Conservation (phyloP, 1,139 yeast genomes). For the Hyphopichia buzzinii region DNA sequence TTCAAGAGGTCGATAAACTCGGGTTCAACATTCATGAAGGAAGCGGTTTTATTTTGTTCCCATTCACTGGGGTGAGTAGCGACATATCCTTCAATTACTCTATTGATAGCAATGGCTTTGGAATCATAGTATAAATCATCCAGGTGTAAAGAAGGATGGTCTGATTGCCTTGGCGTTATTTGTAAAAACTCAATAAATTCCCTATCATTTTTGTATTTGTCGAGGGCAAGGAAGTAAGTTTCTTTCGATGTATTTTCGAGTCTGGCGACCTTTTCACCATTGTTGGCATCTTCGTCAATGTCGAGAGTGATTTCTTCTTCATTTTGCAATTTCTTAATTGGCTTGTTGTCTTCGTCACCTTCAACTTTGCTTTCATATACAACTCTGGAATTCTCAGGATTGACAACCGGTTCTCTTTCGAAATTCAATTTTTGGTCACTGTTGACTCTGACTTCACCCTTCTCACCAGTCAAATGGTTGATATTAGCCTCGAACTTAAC, state of each 20-base stretch:
- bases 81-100: slow-evolving; percentile 35
- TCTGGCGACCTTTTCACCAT: background rate
- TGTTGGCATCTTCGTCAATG: slow-evolving; percentile 2
- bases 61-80: slow-evolving; percentile 11
- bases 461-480: slow-evolving; percentile 9
- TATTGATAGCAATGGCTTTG: slow-evolving; percentile 49
- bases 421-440: slow-evolving; percentile 1
- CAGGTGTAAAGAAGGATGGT: slow-evolving; percentile 18
- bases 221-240: slow-evolving; percentile 78
- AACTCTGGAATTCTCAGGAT: no score
- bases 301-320: background rate
- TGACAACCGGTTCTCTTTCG: slow-evolving; percentile 1
- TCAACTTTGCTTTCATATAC: no score
- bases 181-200: slow-evolving; percentile 46
- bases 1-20: slow-evolving; percentile 10
- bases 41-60: slow-evolving; percentile 6
- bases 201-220: slow-evolving; percentile 72
- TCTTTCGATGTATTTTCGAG: slow-evolving; percentile 2
- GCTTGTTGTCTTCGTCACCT: no score
- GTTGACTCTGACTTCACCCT: background rate
- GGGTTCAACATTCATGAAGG: slow-evolving; percentile 10
- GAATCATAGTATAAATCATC: slow-evolving; percentile 37
- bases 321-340: background rate
- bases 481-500: slow-evolving; percentile 62
- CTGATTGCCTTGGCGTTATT: slow-evolving; percentile 25